A percentile compares a stretch with the other conserved stretches of the same genome.
phyloP scores from a whole-genome alignment of 179 eudicot genomes.

The Nepenthes alata region DNA sequence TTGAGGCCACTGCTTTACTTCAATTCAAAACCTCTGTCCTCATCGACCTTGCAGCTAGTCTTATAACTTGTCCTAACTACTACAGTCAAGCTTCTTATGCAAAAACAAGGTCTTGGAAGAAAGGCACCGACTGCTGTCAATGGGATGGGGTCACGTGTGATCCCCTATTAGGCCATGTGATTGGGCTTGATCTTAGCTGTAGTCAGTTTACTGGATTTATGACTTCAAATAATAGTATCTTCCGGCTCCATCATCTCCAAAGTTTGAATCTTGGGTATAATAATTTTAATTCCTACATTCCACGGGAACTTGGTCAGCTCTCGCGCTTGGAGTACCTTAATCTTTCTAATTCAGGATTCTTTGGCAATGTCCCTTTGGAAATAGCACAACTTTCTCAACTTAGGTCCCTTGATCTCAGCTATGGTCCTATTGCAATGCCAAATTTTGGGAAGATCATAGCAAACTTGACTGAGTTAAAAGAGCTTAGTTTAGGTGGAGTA shows the following conservation, averaged over 20 bases:
- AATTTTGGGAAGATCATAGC: not conserved
- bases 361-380: not conserved
- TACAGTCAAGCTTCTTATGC: not conserved
- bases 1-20: not conserved
- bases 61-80: not conserved
- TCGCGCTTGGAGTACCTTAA: not conserved
- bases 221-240: slow-evolving; percentile 15
- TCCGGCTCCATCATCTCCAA: slow-evolving; percentile 16
- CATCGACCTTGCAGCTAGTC: not conserved
- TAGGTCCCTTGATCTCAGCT: not conserved
- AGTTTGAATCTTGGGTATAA: not conserved
- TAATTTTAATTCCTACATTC: not conserved
- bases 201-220: slow-evolving; percentile 19
- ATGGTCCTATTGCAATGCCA: not conserved
- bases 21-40: not conserved
- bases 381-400: not conserved
- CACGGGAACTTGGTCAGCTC: not conserved
- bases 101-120: not conserved
- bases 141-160: not conserved
- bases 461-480: not conserved
- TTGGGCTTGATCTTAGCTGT: not conserved
- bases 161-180: not conserved
- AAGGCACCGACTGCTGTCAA: not conserved
- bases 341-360: not conserved
- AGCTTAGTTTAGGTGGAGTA: not conserved